These are phyloP conservation scores for Colletotrichum sp. DNA, from an alignment of 2,329 filamentous ascomycete species.

Conservation along the genomic window DNA sequence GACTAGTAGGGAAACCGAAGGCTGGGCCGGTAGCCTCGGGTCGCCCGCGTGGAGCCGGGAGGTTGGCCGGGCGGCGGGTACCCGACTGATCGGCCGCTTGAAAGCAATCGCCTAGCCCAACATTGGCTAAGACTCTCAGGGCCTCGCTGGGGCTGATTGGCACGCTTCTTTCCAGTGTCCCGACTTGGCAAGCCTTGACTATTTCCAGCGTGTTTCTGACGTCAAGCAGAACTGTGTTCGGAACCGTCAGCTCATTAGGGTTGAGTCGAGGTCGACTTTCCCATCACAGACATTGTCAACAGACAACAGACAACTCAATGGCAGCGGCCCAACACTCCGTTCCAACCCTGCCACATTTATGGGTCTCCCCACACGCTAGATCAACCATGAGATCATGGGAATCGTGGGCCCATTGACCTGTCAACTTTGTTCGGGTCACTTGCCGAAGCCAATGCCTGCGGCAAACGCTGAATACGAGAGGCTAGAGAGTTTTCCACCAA, in stretches of 20 bases:
- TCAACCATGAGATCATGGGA: constrained; percentile 9
- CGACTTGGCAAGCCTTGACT: neutral
- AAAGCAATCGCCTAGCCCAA: neutral
- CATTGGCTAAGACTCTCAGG: neutral
- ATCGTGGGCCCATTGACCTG: constrained; percentile 3
- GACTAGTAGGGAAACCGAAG: neutral
- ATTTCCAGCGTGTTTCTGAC: constrained; percentile 3
- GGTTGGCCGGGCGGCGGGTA: neutral
- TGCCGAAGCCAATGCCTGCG: neutral
- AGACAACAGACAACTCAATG: neutral
- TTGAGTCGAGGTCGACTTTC: neutral
- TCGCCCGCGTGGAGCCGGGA: neutral
- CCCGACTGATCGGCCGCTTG: neutral
- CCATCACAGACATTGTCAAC: neutral
- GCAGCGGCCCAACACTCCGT: neutral
- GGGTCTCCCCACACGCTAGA: neutral
- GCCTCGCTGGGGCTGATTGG: neutral
- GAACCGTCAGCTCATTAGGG: neutral
- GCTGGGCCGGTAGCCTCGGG: neutral
- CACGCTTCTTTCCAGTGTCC: neutral
- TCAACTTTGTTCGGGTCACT: neutral
- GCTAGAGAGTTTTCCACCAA: neutral
- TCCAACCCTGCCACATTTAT: neutral
- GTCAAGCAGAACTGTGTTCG: neutral
- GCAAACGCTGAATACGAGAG: constrained; percentile 7